Evolutionary conservation across 2,329 filamentous ascomycete species (phyloP).

Genomic region (Phialophora verrucosa): DNA sequence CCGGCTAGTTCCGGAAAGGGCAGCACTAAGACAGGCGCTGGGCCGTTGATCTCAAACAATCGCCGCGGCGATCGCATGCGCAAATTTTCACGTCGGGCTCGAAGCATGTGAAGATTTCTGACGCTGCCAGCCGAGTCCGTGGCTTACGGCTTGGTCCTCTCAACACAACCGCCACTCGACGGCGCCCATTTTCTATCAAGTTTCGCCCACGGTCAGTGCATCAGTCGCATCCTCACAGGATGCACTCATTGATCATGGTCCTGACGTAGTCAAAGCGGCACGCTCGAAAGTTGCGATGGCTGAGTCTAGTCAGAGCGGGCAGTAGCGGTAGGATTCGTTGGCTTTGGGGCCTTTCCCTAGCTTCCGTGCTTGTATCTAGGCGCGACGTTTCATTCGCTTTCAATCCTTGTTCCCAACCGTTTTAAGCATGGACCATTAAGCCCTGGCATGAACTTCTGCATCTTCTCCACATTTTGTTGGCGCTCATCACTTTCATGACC

Average conservation of each 20-base stretch:
- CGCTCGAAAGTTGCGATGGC: constrained; percentile 3
- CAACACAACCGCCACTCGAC: neutral
- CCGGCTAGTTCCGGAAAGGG: constrained; percentile 14
- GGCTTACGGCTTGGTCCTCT: neutral
- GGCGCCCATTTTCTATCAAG: neutral
- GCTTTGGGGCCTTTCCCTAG: constrained; percentile 10
- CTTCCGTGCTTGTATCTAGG: constrained; percentile 14
- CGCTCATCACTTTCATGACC: constrained; percentile 8
- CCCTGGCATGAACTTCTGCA: constrained; percentile 25
- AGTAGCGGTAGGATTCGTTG: constrained; percentile 18
- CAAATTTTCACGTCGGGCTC: constrained; percentile 17
- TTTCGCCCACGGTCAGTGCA: neutral
- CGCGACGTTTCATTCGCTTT: constrained; percentile 15
- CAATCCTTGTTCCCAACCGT: constrained; percentile 8
- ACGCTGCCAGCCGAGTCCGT: neutral
- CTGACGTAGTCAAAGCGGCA: constrained; percentile 15
- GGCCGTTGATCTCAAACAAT: constrained; percentile 21
- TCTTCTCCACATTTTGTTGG: constrained; percentile 22
- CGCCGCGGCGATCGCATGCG: constrained; percentile 22
- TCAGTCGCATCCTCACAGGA: neutral
- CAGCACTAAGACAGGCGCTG: constrained; percentile 10
- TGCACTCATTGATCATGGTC: neutral
- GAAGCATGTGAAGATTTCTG: constrained; percentile 30
- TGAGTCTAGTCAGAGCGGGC: constrained; percentile 13
- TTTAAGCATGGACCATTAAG: constrained; percentile 14